These are phyloP conservation scores for Aspergillus conjunctus DNA, from an alignment of 495 filamentous ascomycete species.

Conservation along the genomic window DNA sequence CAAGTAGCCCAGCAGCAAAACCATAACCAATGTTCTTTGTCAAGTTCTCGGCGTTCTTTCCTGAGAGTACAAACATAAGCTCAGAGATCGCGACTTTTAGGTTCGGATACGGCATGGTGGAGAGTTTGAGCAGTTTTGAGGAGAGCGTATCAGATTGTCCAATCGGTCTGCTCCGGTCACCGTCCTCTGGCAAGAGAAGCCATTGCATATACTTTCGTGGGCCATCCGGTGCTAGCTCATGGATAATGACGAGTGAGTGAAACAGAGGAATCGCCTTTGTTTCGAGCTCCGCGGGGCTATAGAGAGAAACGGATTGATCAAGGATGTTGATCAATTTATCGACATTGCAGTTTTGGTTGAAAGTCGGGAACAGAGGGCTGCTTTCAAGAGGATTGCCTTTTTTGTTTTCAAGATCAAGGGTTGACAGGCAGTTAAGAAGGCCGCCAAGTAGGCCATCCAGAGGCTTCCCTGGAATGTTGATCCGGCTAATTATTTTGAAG, in stretches of 20 bases:
- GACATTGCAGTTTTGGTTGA: conserved; percentile 60
- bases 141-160: conserved; percentile 75
- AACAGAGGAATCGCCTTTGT: conserved; percentile 67
- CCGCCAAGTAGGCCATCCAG: conserved; percentile 62
- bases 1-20: conserved; percentile 85
- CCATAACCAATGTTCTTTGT: conserved; percentile 88
- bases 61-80: conserved; percentile 84
- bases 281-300: conserved; percentile 69
- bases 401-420: conserved; percentile 65
- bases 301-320: conserved; percentile 60
- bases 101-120: conserved; percentile 70
- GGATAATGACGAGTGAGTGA: conserved; percentile 68
- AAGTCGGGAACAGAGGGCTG: conserved; percentile 65
- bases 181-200: conserved; percentile 74
- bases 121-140: conserved; percentile 77
- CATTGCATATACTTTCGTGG: conserved; percentile 64
- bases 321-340: conserved; percentile 75
- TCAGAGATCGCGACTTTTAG: conserved; percentile 74
- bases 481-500: conserved; percentile 66
- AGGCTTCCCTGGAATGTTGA: conserved; percentile 56
- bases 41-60: conserved; percentile 68
- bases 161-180: conserved; percentile 75
- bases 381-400: conserved; percentile 43
- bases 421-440: conserved; percentile 79
- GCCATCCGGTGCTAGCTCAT: conserved; percentile 68